These are phyloP conservation scores for Trypanosoma avium DNA, from an alignment of 208 protist genomes.

Conservation along the genomic window DNA sequence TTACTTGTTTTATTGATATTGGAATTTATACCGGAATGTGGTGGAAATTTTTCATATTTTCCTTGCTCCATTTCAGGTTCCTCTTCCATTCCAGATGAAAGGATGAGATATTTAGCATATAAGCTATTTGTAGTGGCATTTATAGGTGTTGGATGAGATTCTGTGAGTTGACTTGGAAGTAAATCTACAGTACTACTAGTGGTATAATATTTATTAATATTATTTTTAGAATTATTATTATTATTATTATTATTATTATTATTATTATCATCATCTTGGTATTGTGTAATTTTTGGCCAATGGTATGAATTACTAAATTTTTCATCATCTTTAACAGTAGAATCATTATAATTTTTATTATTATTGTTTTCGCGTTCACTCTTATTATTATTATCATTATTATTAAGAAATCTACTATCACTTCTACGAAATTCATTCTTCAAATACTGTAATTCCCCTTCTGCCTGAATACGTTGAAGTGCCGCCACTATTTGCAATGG, in stretches of 20 bases:
- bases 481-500: slow-evolving; percentile 39
- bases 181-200: not conserved
- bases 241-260: not conserved
- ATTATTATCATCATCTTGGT: not conserved
- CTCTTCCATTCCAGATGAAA: not conserved
- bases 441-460: slow-evolving; percentile 49
- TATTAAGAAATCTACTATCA: not conserved
- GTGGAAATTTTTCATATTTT: not conserved
- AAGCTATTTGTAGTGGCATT: slow-evolving; percentile 17
- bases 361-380: no score
- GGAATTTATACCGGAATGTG: not conserved
- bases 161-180: not conserved
- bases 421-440: slow-evolving; percentile 32
- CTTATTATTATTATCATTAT: no score
- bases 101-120: slow-evolving; percentile 43
- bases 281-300: not conserved
- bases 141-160: not conserved
- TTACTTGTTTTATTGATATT: not conserved
- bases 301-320: not conserved
- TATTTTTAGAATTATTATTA: not conserved
- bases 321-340: no score
- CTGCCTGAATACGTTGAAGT: slow-evolving; percentile 55
- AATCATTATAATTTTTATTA: no score
- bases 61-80: slow-evolving; percentile 2
- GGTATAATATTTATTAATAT: not conserved